phyloP scores from a whole-genome alignment of 805 yeast species.

The Lachancea lanzarotensis region DNA sequence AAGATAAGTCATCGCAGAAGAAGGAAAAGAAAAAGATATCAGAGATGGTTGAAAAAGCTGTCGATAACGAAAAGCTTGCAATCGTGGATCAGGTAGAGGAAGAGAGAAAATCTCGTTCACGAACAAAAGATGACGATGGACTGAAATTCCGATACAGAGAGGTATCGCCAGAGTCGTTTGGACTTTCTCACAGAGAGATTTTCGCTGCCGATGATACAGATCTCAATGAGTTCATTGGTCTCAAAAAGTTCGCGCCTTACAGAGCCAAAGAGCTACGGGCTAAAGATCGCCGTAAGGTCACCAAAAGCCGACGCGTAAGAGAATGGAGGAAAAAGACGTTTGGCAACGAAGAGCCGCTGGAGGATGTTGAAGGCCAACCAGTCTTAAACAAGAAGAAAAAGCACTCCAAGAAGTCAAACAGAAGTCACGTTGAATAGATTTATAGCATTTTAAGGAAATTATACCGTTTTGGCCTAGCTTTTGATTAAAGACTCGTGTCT shows the following conservation, averaged over 20 bases:
- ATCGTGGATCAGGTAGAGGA: constrained; percentile 52
- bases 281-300: constrained; percentile 77
- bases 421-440: not conserved
- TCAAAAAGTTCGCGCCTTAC: constrained; percentile 91
- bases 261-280: constrained; percentile 63
- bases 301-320: constrained; percentile 72
- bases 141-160: constrained; percentile 78
- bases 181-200: constrained; percentile 79
- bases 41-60: constrained; percentile 67
- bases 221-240: constrained; percentile 75
- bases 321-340: constrained; percentile 90
- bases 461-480: not conserved
- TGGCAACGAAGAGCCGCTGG: constrained; percentile 48
- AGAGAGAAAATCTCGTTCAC: constrained; percentile 52
- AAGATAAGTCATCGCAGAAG: constrained; percentile 51
- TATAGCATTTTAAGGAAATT: too few relatives aligned
- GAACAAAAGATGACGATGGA: constrained; percentile 38
- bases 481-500: too few relatives aligned
- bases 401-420: constrained; percentile 1
- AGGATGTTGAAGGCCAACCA: constrained; percentile 15
- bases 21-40: constrained; percentile 55
- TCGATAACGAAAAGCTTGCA: constrained; percentile 63
- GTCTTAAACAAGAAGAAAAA: not conserved
- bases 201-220: constrained; percentile 82
- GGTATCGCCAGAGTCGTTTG: constrained; percentile 91